Base-by-base conservation (phyloP, 2,329 filamentous ascomycete genomes). In the Hirsutella thompsonii region DNA sequence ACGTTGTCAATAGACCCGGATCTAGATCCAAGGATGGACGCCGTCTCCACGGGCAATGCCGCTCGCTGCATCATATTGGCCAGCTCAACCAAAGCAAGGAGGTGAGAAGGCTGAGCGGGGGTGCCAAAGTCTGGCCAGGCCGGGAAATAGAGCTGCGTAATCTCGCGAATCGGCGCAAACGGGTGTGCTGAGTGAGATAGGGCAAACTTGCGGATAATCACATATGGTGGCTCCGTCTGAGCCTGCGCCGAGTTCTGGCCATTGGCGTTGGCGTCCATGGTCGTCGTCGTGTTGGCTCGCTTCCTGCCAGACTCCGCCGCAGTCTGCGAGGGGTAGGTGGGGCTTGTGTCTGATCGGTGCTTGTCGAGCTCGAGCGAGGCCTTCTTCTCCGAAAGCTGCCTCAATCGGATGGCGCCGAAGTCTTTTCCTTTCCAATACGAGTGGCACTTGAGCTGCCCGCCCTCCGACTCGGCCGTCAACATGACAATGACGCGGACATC, bases 111-210 rank as follows among this genome's bases (percentile, higher is more conserved):
- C 53, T 93, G 83, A 0, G 92, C 88, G 0, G 90, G 90, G 0
- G 88, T 83, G 18, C 92, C 92, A 60, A 96, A 95, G 55, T 98
- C 92, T 0, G 92, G 92, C 92, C 92, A 98, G n/a, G 83, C 81
- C 0, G 87, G 79, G 58, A 95, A 96, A 56, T 96, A 89, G 13
- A 98, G 67, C 51, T 98, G 92, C 0, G 89, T 95, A 46, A 98
- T 82, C 60, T 96, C 89, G 20, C 90, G 83, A 49, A 94, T 82
- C 0, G 87, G 84, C 18, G 79, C 76, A 54, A 94, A 95, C 0
- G 90, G 89, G 43, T 83, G 74, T 2, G 74, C 68, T 2, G 77
- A 67, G 56, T 96, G 86, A 1, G 79, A 81, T 21, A 98, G 66
- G 0, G 84, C 82, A 53, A 96, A 92, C 56, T 92, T 92, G 36